Evolutionary conservation across 2,329 filamentous ascomycete species (phyloP), one percentile per base, ranked within the genome.

Genomic region (Conoideocrella luteorostrata): DNA sequence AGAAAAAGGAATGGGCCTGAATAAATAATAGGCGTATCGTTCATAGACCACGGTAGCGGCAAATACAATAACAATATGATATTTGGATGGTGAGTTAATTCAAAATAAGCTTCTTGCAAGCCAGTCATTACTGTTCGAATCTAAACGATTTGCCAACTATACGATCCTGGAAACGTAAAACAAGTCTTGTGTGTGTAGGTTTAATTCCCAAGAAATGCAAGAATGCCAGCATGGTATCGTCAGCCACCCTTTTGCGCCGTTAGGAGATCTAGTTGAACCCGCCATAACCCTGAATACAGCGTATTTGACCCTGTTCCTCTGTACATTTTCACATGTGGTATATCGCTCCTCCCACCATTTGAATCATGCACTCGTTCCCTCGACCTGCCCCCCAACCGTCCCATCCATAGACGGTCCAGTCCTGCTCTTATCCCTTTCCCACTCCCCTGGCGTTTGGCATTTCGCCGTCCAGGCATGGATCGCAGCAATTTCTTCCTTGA

Each of bases 381-480:
- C 62, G 4, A 72, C 70, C 39, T 66, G 65, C 0, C 68, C 69
- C 2, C 53, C 64, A 0, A 68, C 63, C 0, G 69, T 73, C 7
- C 71, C 70, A 12, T 71, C 65, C 47, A 71, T 43, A 0, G 69
- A 64, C 30, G 69, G 69, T 51, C 45, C 61, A 7, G 58, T 55
- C 5, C 56, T 56, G 20, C 63, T 65, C 54, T 59, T 63, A 65
- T 84, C 77, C 64, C 78, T 81, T 68, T 87, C 79, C 81, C 86
- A 95, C 70, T 96, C 88, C 57, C 89, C 87, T 1, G 88, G 87
- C 7, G 90, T 96, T 69, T 89, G 86, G 64, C 90, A 95, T 68
- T 89, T 94, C 22, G 89, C 88, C 44, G 88, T 94, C 90, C 90
- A 96, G 30, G 90, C 90, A 70, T 96, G 90, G 55, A 96, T 95